Base-by-base conservation (phyloP, 1,139 yeast genomes). In the Pneumocystis wakefieldiae region DNA sequence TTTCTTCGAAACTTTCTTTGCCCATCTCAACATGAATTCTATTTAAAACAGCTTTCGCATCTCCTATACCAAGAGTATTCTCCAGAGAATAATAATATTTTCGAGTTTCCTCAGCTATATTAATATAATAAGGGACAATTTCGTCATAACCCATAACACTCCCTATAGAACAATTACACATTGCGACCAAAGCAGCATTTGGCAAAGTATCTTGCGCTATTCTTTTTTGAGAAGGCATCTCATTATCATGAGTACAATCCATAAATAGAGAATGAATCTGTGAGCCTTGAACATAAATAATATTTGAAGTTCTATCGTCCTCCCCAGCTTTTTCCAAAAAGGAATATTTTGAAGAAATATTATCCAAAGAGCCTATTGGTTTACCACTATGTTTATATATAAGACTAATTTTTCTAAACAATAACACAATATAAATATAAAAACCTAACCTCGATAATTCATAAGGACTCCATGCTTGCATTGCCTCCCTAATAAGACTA, bases 201-300 rank as follows among this genome's bases (percentile, higher is more conserved):
- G 97, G 95, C 61, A 92, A 78, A 0, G 97, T 90, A 71, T 92
- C 98, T 72, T 91, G 96, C 0, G 89, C 86, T 0, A 96, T 90
- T 72, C 97, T 82, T 75, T 87, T 89, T 70, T 91, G 95, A 58
- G 80, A 80, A 2, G 97, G 96, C 53, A 84, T 85, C 74, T 89
- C 94, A 71, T 92, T 92, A 74, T 92, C 98, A 73, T 92, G 98
- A 2, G 97, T 91, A 71, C 97, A 91, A 73, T 92, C 98, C 97
- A 92, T 91, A 70, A 92, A 87, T 70, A 92, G 78, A 0, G 97
- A 96, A 74, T 90, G 97, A 2, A 96, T 95, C 15, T 85, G 83
- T 59, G 85, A 81, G 8, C 83, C 77, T 0, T 83, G 79, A 62
- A 88, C 79, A 80, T 81, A 57, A 62, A 19, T 37, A 19, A 68